Evolutionary conservation across 306 rosid genomes (phyloP).

Genomic region (Medicago lupulina): DNA sequence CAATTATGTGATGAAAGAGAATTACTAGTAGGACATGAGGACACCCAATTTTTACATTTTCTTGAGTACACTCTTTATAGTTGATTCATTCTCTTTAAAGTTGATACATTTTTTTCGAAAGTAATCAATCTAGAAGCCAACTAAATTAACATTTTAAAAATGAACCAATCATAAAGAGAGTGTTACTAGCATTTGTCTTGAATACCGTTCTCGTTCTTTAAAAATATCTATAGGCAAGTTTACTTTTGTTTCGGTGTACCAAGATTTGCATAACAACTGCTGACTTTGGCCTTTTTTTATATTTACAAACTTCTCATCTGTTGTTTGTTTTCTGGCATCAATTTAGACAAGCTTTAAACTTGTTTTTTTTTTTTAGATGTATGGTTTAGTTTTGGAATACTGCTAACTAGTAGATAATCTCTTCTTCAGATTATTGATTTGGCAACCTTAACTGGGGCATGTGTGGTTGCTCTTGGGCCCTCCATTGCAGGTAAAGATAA

Average conservation of each 20-base stretch:
- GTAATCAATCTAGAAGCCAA: neutral
- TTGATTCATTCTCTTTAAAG: neutral
- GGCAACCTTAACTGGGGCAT: conserved; percentile 97
- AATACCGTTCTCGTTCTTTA: conserved; percentile 10
- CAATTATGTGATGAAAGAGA: neutral
- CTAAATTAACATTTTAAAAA: neutral
- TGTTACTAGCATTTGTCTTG: neutral
- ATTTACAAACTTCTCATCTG: conserved; percentile 10
- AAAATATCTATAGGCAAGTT: conserved; percentile 6
- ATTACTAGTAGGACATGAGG: neutral
- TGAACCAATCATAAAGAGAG: neutral
- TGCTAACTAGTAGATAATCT: conserved; percentile 45
- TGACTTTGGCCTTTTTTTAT: conserved; percentile 3
- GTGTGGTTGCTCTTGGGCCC: conserved; percentile 89
- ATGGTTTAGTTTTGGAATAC: conserved; percentile 38
- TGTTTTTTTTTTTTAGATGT: neutral
- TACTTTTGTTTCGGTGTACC: conserved; percentile 1
- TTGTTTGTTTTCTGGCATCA: conserved; percentile 24
- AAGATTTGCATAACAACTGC: conserved; percentile 17
- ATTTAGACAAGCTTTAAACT: conserved; percentile 2
- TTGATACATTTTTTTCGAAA: neutral
- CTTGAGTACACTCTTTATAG: neutral
- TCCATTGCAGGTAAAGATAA: conserved; percentile 79
- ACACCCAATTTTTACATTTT: neutral
- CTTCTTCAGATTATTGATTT: conserved; percentile 81